These are phyloP conservation scores for Nidula niveotomentosa DNA, from an alignment of 1,284 basidiomycete species.

Conservation along the genomic window DNA sequence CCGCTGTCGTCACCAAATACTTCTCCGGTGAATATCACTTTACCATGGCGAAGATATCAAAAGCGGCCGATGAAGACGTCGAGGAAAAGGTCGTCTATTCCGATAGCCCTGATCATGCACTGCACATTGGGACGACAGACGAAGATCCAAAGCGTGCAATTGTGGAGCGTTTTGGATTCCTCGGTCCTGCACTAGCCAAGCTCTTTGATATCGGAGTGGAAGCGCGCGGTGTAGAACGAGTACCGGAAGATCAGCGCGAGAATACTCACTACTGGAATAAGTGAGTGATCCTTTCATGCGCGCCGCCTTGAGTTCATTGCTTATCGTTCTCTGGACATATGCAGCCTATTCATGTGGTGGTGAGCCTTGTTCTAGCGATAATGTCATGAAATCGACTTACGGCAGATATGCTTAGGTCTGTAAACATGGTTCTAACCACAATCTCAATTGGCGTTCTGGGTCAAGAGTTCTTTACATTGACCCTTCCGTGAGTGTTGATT, in stretches of 20 bases:
- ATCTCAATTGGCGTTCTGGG: not conserved
- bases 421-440: not conserved
- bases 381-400: not conserved
- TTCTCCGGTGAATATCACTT: no score
- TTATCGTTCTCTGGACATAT: not conserved
- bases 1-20: no score
- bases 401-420: not conserved
- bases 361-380: not conserved
- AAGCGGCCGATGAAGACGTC: no score
- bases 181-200: not conserved
- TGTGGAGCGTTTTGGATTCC: not conserved
- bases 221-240: not conserved
- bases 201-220: slow-evolving; percentile 1
- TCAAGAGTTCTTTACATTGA: not conserved
- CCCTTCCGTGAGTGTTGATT: not conserved
- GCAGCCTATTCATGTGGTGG: slow-evolving; percentile 1
- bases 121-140: not conserved
- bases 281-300: not conserved
- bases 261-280: slow-evolving; percentile 1
- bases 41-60: no score
- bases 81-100: no score
- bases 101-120: no score
- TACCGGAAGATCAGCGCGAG: not conserved
- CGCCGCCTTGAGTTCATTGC: not conserved
- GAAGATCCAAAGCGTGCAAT: not conserved